Base-by-base conservation (phyloP, 129 eudicot species). In the Rutidosis leptorrhynchoides region DNA sequence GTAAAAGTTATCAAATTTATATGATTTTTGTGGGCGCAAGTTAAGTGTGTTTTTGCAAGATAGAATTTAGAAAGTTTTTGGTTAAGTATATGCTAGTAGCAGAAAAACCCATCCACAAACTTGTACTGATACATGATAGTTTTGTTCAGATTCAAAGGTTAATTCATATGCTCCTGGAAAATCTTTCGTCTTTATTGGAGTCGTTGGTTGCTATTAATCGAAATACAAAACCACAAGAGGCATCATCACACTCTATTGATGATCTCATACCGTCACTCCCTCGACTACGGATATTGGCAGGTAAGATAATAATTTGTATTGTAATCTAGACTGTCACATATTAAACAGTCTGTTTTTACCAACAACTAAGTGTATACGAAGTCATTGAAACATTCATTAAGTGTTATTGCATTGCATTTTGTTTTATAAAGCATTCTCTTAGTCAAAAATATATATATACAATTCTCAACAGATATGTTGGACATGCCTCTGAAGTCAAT, bases 401-500 rank as follows among this genome's bases (percentile, higher is more conserved):
- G 46, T 40, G 46, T 16, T 40, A 11, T 10, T 10, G 11, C n/a
- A 11, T 40, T 11, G 2, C 5, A 11, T 10, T 40, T 16, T 40
- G 46, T 40, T 51, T 16, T 57, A 11, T 8, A 69, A 33, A 37
- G 3, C 46, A 15, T 25, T 28, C 12, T 17, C 33, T 12, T 37
- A 25, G 28, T 17, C 26, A 17, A n/a, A n/a, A n/a, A n/a, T n/a
- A n/a, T 19, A 49, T 16, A 9, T 16, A 48, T 15, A 9, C 24
- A 56, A 43, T 54, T 68, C 24, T 81, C 37, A 56, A 64, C 72
- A 93, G 98, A 84, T 80, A 81, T 93, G 74, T 53, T 93, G 87
- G 98, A 93, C 84, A 80, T 88, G 95, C 90, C 98, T 69, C 74
- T 93, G 77, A 88, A 84, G 79, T 88, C 95, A 32, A 93, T 93